phyloP scores from a whole-genome alignment of 202 grass and related monocot genomes.

The Schoenoplectus triqueter region DNA sequence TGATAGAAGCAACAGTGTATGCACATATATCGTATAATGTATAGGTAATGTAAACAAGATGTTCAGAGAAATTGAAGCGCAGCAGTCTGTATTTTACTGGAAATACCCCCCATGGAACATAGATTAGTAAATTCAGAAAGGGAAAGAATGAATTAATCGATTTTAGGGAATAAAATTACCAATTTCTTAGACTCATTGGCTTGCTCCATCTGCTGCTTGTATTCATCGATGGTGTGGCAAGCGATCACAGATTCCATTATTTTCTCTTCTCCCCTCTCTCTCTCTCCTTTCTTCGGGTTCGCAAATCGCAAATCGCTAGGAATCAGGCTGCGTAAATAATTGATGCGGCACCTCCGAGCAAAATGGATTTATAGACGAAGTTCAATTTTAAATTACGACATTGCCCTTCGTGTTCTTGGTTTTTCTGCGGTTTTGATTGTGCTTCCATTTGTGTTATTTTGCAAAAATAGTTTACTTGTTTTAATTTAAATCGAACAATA shows the following conservation, averaged over 20 bases:
- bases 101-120: background rate
- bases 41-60: background rate
- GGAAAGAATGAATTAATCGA: background rate
- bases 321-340: background rate
- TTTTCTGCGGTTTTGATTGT: background rate
- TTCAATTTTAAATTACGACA: background rate
- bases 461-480: background rate
- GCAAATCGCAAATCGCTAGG: background rate
- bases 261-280: background rate
- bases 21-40: background rate
- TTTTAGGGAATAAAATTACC: constrained; percentile 31
- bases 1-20: background rate
- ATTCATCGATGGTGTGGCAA: constrained; percentile 62
- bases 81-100: background rate
- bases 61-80: background rate
- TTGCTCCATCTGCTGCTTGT: constrained; percentile 40
- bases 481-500: background rate
- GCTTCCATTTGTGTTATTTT: background rate
- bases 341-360: background rate
- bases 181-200: constrained; percentile 54
- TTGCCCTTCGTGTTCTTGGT: background rate
- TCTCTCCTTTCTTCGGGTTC: background rate
- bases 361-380: constrained; percentile 1
- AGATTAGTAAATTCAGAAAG: background rate
- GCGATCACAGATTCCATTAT: constrained; percentile 65